Percentiles rank a stretch among this genome's conserved stretches.
Evolutionary conservation across 2,329 filamentous ascomycete species (phyloP).

Genomic region (Acrocalymma vagum): DNA sequence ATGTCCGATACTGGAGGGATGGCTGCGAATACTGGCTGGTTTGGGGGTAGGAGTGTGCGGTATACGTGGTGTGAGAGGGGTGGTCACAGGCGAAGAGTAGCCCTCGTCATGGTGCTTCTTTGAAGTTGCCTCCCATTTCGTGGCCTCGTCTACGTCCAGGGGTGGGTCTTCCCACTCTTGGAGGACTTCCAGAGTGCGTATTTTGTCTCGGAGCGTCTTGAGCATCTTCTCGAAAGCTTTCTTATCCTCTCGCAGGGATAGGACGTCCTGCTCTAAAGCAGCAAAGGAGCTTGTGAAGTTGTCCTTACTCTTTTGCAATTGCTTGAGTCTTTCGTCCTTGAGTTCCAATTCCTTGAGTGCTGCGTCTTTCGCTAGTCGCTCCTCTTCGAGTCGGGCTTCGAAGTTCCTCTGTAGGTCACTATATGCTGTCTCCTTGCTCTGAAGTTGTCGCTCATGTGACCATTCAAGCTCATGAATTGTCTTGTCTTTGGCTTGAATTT

Average conservation of each 20-base stretch:
- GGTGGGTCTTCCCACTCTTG: conserved; percentile 29
- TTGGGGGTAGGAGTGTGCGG: conserved; percentile 18
- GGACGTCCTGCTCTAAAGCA: conserved; percentile 39
- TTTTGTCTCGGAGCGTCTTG: conserved; percentile 38
- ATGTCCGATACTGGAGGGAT: conserved; percentile 9
- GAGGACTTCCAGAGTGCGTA: conserved; percentile 32
- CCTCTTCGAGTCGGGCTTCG: conserved; percentile 21
- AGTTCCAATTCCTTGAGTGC: conserved; percentile 26
- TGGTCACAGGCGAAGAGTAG: conserved; percentile 17
- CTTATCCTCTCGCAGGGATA: conserved; percentile 38
- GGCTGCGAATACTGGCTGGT: conserved; percentile 16
- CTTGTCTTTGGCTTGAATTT: conserved; percentile 36
- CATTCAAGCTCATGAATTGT: conserved; percentile 33
- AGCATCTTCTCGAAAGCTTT: conserved; percentile 40
- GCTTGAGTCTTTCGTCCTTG: conserved; percentile 36
- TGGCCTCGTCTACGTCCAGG: conserved; percentile 12
- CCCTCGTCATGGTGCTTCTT: conserved; percentile 18
- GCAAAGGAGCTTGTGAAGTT: conserved; percentile 33
- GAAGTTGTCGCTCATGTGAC: conserved; percentile 28
- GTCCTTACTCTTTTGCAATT: conserved; percentile 31
- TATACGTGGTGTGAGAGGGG: conserved; percentile 13
- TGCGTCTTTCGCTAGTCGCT: conserved; percentile 10
- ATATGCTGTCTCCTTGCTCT: conserved; percentile 29
- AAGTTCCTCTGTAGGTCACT: conserved; percentile 27
- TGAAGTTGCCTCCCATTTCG: conserved; percentile 13